Evolutionary conservation across 2,329 filamentous ascomycete species (phyloP), one percentile per base, ranked within the genome.

Genomic region (Paradendryphiella salina): DNA sequence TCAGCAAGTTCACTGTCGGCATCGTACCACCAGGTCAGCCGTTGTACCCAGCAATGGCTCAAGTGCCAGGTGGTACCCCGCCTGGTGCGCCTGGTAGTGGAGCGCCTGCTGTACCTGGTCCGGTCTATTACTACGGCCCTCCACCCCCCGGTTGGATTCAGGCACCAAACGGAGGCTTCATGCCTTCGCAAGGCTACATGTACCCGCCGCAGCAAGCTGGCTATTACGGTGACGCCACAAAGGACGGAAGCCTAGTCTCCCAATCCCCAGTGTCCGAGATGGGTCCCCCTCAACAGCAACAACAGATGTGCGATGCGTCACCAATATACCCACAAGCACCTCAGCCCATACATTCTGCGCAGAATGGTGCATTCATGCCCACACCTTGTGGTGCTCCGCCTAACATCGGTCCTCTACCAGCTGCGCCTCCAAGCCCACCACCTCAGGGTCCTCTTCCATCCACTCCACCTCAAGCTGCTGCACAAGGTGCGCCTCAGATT

Each of bases 21-120:
- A 62, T 69, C 5, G 63, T 67, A 1, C 64, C 62, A 14, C 56
- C 60, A 6, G 64, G 62, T 7, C 61, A 69, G 37, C 61, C 65
- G 0, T 38, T 66, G 14, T 50, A 65, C 17, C 59, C 59, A 2
- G 51, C 56, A 1, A 66, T 68, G 63, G 55, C 52, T n/a, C 65
- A 68, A 45, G 49, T 42, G 15, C 46, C 57, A 8, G 48, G 43
- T 21, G 38, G 33, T n/a, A 40, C 46, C 34, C 36, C 33, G 9
- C 54, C 56, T 18, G 50, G 42, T 23, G 43, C 43, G 8, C 23
- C 23, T 6, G 3, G 23, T 26, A 10, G 5, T 50, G 41, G 9
- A 47, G 49, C 23, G 20, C 56, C 57, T 20, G 55, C 54, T 17
- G 50, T 52, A n/a, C 49, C 46, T 9, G 56, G 61, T 4, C 61